Base-by-base conservation (phyloP, 495 filamentous ascomycete species). In the Aspergillus kassunensis region DNA sequence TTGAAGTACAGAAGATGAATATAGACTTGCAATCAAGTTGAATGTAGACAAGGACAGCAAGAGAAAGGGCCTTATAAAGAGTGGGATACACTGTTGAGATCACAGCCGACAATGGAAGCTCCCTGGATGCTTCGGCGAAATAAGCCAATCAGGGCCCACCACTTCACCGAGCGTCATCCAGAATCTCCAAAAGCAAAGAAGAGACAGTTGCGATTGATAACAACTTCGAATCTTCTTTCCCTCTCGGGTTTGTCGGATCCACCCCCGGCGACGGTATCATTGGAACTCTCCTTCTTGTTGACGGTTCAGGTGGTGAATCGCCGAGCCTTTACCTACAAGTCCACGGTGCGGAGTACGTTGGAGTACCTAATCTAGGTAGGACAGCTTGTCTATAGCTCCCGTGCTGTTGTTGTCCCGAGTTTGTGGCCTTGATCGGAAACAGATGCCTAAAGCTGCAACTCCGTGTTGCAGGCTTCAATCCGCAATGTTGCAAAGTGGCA, bases 81-180 rank as follows among this genome's bases (percentile, higher is more conserved):
- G 29, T 34, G 18, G 30, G 44, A 46, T 46, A 19, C 30, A 33
- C 4, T n/a, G 29, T 16, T 35, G 44, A 4, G 30, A 34, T 46
- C 30, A 24, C 29, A 24, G 12, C 27, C 11, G 44, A 23, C 10
- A 16, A 30, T 33, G 19, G 44, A 20, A 30, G 27, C 30, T 35
- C n/a, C n/a, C 15, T 34, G 30, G 20, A 42, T 11, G 25, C 36
- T 39, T 61, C 59, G 59, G 59, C 59, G 59, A 51, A 56, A 41
- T 34, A 6, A 11, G 8, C 59, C 59, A 61, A 61, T 61, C 52
- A 61, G 6, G 4, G 15, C 4, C 21, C 18, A 9, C 10, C 13
- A 8, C 20, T 25, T 16, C 35, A 27, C 52, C 55, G 49, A 44
- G 25, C 16, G 10, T 33, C 30, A 44, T 43, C 40, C 30, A 33